A percentile compares a stretch with the other conserved stretches of the same genome.
Evolutionary conservation across 164 flowering plant species (phyloP).

Genomic region (Liquidambar formosana): DNA sequence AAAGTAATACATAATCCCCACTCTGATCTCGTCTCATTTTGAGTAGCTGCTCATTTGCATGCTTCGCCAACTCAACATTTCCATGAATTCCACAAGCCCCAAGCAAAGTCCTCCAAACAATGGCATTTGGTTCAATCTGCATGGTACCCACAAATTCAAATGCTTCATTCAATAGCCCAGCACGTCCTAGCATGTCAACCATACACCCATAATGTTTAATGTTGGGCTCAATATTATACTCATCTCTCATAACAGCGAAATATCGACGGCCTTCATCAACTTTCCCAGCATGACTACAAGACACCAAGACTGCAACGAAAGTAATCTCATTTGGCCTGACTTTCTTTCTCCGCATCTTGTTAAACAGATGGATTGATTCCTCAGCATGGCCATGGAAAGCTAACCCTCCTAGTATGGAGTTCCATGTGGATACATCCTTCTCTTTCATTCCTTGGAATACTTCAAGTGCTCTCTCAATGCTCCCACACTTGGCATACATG

Average conservation of each 20-base stretch:
- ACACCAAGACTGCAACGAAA: conserved; percentile 59
- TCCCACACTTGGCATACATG: conserved; percentile 79
- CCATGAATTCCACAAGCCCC: conserved; percentile 70
- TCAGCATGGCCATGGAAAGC: conserved; percentile 65
- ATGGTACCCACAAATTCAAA: conserved; percentile 53
- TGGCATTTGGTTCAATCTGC: conserved; percentile 60
- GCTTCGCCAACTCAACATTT: conserved; percentile 56
- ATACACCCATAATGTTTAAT: conserved; percentile 73
- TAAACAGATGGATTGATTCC: conserved; percentile 43
- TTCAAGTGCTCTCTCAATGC: conserved; percentile 43
- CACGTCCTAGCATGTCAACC: conserved; percentile 72
- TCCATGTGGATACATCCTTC: conserved; percentile 63
- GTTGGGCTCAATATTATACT: conserved; percentile 57
- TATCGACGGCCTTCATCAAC: conserved; percentile 55
- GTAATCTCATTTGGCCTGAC: conserved; percentile 62
- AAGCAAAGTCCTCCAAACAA: conserved; percentile 74
- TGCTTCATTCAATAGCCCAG: conserved; percentile 60
- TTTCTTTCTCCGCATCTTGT: conserved; percentile 40
- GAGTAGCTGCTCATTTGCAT: conserved; percentile 50
- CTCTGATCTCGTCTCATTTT: conserved; percentile 53
- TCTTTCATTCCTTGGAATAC: conserved; percentile 54
- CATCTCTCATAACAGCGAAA: conserved; percentile 50
- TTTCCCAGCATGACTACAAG: conserved; percentile 73
- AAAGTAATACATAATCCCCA: conserved; percentile 66
- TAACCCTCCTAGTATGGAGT: conserved; percentile 52